These are phyloP conservation scores for Marasmius tenuissimus DNA, from an alignment of 1,284 basidiomycete species.

Conservation along the genomic window DNA sequence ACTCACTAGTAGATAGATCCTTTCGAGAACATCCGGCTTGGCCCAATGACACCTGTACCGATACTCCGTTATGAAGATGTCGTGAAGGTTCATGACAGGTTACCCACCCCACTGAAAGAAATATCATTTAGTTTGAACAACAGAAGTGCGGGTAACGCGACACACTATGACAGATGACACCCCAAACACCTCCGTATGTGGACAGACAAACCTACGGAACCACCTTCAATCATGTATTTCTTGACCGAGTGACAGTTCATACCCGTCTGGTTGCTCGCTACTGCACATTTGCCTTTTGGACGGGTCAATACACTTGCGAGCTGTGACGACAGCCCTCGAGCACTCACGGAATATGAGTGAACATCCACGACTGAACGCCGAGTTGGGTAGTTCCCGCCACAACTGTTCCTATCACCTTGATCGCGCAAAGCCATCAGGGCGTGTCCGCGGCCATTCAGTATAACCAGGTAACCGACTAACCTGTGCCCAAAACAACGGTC, in stretches of 20 bases:
- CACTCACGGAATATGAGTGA: conserved; percentile 38
- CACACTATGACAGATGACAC: conserved; percentile 29
- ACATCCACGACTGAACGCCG: conserved; percentile 52
- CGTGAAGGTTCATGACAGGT: not conserved
- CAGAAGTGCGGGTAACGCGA: not conserved
- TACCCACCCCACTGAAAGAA: conserved; percentile 8
- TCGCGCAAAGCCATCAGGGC: conserved; percentile 5
- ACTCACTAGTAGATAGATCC: conserved; percentile 36
- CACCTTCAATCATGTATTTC: not conserved
- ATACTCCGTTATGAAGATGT: not conserved
- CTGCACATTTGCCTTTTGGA: conserved; percentile 33
- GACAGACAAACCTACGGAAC: conserved; percentile 40
- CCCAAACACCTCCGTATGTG: conserved; percentile 40
- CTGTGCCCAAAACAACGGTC: conserved; percentile 20
- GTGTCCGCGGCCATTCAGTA: too few species aligned
- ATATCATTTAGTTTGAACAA: not conserved
- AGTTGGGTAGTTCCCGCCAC: conserved; percentile 50
- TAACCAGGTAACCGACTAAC: not conserved
- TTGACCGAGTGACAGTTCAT: conserved; percentile 2
- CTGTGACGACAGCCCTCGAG: not conserved
- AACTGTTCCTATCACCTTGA: conserved; percentile 48
- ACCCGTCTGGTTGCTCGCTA: conserved; percentile 32
- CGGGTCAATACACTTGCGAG: not conserved
- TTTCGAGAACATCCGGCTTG: conserved; percentile 32
- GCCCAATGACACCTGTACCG: conserved; percentile 33